Conservation (phyloP, 768 basidiomycete species). For the Myochromella boudieri region DNA sequence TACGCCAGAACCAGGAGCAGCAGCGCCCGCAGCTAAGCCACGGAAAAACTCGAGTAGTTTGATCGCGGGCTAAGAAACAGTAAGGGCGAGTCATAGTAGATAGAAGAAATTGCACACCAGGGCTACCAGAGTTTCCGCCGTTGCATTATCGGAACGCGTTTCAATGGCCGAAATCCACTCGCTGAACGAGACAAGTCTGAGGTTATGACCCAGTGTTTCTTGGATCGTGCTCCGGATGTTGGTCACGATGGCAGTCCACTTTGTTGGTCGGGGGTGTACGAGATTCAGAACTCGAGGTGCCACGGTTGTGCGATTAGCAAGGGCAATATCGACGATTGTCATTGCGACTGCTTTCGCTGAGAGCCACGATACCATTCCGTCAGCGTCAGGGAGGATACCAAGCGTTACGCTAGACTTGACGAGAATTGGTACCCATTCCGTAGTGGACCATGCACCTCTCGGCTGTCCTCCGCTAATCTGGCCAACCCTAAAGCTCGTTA, state of each 20-base stretch:
- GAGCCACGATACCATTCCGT: constrained; percentile 34
- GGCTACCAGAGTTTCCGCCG: constrained; percentile 7
- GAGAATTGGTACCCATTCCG: constrained; percentile 36
- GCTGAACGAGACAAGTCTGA: constrained; percentile 10
- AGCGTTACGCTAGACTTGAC: constrained; percentile 29
- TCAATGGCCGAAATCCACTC: constrained; percentile 17
- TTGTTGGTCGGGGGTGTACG: constrained; percentile 34
- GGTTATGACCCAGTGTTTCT: not conserved
- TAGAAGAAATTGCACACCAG: constrained; percentile 12
- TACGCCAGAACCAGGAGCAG: no score
- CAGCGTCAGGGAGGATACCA: constrained; percentile 23
- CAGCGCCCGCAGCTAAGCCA: constrained; percentile 16
- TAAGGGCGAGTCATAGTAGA: not conserved
- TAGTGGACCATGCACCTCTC: constrained; percentile 34
- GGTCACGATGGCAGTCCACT: constrained; percentile 31
- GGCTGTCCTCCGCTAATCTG: constrained; percentile 30
- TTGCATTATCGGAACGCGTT: constrained; percentile 4
- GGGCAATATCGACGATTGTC: constrained; percentile 28
- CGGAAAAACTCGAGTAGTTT: constrained; percentile 20
- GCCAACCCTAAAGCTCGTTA: constrained; percentile 31
- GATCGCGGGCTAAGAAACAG: constrained; percentile 10
- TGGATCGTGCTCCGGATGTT: not conserved
- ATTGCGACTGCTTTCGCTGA: constrained; percentile 28
- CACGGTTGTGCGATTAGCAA: constrained; percentile 18
- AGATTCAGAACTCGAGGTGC: constrained; percentile 32